Base-by-base conservation (phyloP, 148 eudicot species). In the Cornus florida region DNA sequence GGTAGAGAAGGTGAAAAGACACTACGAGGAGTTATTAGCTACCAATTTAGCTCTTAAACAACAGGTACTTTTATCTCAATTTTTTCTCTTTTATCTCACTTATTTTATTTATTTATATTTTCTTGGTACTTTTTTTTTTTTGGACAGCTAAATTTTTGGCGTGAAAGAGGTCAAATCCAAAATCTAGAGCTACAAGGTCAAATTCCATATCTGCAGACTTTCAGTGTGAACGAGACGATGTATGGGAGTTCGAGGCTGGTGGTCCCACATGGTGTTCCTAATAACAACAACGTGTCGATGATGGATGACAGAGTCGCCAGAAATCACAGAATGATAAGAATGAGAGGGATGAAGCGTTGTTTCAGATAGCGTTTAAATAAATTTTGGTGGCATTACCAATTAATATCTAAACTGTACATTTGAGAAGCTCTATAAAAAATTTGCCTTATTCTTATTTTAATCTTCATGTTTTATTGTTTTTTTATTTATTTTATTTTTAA, bases 221-320 rank as follows among this genome's bases (percentile, higher is more conserved):
- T 57, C 4, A 14, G 9, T 57, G 19, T 57, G 17, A 19, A 57
- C 14, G 20, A 57, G 62, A 57, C 62, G 62, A 19, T 19, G 4
- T 19, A 57, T 57, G 62, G 62, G 8, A 10, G 60, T 6, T 57
- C 62, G 2, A 57, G 62, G 20, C 3, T 56, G 19, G 62, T 5
- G 62, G 67, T 69, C 65, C 78, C 73, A 62, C 73, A 39, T 22
- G 22, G 64, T 23, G 0, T 66, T 19, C 43, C 62, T 38, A 10
- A 19, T 72, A 69, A 28, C 28, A 28, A 22, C 13, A 71, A 64
- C 68, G 22, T 71, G 23, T 24, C 72, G 28, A 28, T 33, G 20
- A 22, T n/a, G 23, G 80, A 81, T 19, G 16, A 67, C 41, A 76
- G 50, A 57, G 78, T 70, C 23, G 81, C 75, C 1, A 79, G 82